Base-by-base conservation (phyloP, 169 alveolate genomes). In the Eimeria acervulina region DNA sequence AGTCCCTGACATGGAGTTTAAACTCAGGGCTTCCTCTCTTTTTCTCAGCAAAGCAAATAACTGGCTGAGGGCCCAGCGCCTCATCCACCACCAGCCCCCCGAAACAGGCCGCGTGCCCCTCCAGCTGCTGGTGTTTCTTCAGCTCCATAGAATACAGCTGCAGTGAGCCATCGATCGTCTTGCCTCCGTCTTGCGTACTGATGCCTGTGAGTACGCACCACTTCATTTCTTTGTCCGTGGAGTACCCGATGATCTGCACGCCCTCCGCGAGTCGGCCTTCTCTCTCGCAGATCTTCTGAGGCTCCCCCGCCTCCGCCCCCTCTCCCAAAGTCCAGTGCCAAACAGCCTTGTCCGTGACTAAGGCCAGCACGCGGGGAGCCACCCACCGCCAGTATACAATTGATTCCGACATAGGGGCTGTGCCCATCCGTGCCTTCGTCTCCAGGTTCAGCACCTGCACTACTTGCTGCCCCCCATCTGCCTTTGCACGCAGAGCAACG, bases 121-220 rank as follows among this genome's bases (percentile, higher is more conserved):
- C 99, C 21, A 99, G 97, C 87, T 98, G 96, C 97, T 99, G 99
- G 96, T 98, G 98, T 95, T 98, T 99, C 96, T 97, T 96, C 91
- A 95, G 61, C 87, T 96, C 97, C 95, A 96, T 91, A 23, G 98
- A 97, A 96, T 97, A 99, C 92, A 99, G 97, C 98, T 99, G 99
- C 98, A 99, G 97, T 89, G 97, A 97, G 55, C 99, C 99, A 78
- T 97, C 97, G 88, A 99, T 99, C 47, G 99, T 97, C 95, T 93
- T 97, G 44, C 97, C 98, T 10, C 98, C 98, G 90, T 98, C 99
- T 72, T 98, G 97, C 0, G 98, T 97, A 89, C 99, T 98, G 93
- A 99, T 98, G 40, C 99, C 99, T 94, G 98, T 97, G 95, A 99
- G 97, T 89, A 98, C 96, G 96, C 99, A 98, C 99, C 99, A 99